Conservation (phyloP, 2,329 filamentous ascomycete genomes). For the Gaeumannomyces sp. region DNA sequence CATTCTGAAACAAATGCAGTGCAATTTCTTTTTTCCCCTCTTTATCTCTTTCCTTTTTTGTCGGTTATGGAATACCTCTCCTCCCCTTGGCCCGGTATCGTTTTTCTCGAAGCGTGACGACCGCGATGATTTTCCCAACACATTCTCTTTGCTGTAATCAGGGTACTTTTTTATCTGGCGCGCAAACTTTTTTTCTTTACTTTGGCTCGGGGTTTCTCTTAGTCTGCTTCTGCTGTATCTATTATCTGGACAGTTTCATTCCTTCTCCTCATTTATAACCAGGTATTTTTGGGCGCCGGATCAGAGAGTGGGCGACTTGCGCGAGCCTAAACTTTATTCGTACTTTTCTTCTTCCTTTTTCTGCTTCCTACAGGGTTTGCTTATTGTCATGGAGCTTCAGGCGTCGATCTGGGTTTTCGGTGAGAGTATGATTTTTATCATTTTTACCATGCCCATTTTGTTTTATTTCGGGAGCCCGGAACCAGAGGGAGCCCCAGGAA, state of each 20-base stretch:
- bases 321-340: not conserved
- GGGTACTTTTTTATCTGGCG: not conserved
- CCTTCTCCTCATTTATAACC: not conserved
- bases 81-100: not conserved
- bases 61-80: not conserved
- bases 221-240: not conserved
- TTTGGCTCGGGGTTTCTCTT: not conserved
- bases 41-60: not conserved
- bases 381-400: not conserved
- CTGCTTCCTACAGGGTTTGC: not conserved
- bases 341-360: not conserved
- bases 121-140: not conserved
- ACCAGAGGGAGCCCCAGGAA: not conserved
- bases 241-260: not conserved
- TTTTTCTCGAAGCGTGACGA: not conserved
- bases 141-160: not conserved
- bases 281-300: no score
- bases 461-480: no score
- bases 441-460: no score
- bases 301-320: no score
- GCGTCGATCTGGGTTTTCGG: not conserved
- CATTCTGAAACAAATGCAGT: not conserved
- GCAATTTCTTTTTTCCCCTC: not conserved
- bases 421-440: not conserved
- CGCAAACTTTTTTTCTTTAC: not conserved